Evolutionary conservation across 495 filamentous ascomycete species (phyloP), one percentile per base, ranked within the genome.

Genomic region (Neurospora africana): DNA sequence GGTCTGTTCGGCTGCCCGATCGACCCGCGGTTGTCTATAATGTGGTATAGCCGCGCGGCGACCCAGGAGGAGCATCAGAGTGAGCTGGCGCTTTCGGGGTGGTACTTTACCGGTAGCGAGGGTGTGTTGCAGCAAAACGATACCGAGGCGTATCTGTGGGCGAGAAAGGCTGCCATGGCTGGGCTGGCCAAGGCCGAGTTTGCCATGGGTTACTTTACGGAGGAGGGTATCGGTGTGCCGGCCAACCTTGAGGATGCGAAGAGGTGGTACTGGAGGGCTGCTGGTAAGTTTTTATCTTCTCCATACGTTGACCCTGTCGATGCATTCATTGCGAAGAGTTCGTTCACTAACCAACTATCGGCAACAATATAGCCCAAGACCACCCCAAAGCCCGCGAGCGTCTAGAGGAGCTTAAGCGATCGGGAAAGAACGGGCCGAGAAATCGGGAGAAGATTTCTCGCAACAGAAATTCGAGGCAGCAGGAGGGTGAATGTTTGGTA

Each of bases 151-250:
- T 99, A 98, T 77, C 88, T 99, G 2, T 99, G 95, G 95, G 95
- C 95, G 9, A 85, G 95, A 3, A 98, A 97, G 80, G 94, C 95
- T 11, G 95, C 95, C 2, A 86, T 88, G 65, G 89, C 91, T 13
- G 93, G 94, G 8, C 82, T 97, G 40, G 87, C 90, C 5, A 98
- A 98, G 84, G 95, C 95, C 0, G 91, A 98, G 81, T 98, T 97
- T 84, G 95, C 95, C 0, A 94, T 99, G 93, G 95, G 95, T 3
- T 98, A 98, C 79, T 98, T 95, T 75, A 97, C 93, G 0, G 95
- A 99, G 81, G 91, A 93, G 38, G 95, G 95, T 0, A 98, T 99
- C 74, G 95, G 95, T n/a, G 88, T 91, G 69, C 85, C 89, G 36
- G 88, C 91, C 5, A 94, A 93, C 79, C 72, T 97, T 74, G 95